These are phyloP conservation scores for Posidonia australis DNA, from an alignment of 106 monocot genomes.

Conservation along the genomic window DNA sequence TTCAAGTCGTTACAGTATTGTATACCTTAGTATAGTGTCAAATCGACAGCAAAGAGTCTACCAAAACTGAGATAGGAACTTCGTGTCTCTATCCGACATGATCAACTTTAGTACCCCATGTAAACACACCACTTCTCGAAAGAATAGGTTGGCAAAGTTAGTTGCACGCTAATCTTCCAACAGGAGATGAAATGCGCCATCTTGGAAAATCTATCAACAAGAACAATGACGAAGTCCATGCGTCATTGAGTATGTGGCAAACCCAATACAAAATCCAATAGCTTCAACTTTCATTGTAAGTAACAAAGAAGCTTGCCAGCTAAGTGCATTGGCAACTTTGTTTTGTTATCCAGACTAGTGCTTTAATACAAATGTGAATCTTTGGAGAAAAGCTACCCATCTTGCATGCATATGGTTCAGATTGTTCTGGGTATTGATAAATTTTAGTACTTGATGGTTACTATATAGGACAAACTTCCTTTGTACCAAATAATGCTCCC, in stretches of 20 bases:
- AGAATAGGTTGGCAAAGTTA: background rate
- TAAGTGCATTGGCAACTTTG: background rate
- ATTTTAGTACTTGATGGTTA: background rate
- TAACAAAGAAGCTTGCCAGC: background rate
- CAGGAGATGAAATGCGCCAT: conserved; percentile 7
- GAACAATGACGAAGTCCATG: background rate
- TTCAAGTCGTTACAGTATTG: too few relatives aligned
- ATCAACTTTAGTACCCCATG: conserved; percentile 1
- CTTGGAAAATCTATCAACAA: conserved; percentile 2
- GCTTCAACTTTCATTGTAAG: too few relatives aligned
- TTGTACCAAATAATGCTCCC: background rate
- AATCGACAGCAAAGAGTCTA: background rate
- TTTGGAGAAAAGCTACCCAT: background rate
- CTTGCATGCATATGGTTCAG: background rate
- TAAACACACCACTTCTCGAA: background rate
- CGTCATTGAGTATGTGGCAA: background rate
- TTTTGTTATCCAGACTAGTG: background rate
- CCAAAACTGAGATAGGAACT: conserved; percentile 1
- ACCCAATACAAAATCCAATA: conserved; percentile 7
- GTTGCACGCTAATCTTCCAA: background rate
- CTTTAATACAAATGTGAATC: background rate
- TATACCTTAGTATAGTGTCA: background rate
- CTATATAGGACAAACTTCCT: background rate
- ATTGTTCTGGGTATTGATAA: background rate
- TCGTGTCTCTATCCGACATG: background rate